phyloP scores from a whole-genome alignment of 305 asterid species.

The Fraxinus dipetala region DNA sequence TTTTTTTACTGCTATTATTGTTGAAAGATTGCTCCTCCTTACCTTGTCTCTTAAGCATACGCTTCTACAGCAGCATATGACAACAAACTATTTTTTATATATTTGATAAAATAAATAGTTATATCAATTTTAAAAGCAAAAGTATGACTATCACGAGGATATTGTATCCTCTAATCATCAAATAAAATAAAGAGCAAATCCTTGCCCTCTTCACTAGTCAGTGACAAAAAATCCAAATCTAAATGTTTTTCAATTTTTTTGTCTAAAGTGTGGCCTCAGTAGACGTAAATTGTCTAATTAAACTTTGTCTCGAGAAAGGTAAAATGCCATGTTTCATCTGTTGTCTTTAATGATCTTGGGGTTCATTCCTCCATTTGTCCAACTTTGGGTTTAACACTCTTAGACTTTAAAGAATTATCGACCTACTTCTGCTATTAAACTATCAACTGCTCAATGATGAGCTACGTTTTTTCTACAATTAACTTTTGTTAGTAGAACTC shows the following conservation, averaged over 20 bases:
- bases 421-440: background rate
- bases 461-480: background rate
- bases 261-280: background rate
- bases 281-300: background rate
- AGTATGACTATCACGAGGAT: background rate
- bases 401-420: background rate
- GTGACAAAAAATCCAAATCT: background rate
- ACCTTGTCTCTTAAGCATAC: background rate
- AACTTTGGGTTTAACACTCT: background rate
- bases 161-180: background rate
- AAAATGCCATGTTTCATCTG: background rate
- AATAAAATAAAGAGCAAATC: background rate
- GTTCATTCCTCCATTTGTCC: background rate
- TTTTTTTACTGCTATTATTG: background rate
- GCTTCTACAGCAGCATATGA: background rate
- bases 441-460: background rate
- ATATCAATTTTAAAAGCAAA: background rate
- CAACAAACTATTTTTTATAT: background rate
- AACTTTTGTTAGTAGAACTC: background rate
- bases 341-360: background rate
- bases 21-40: background rate
- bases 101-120: background rate
- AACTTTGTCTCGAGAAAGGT: background rate
- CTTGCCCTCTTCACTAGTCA: background rate
- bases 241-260: background rate